phyloP scores from a whole-genome alignment of 768 basidiomycete species.

The Pluteus cervinus region DNA sequence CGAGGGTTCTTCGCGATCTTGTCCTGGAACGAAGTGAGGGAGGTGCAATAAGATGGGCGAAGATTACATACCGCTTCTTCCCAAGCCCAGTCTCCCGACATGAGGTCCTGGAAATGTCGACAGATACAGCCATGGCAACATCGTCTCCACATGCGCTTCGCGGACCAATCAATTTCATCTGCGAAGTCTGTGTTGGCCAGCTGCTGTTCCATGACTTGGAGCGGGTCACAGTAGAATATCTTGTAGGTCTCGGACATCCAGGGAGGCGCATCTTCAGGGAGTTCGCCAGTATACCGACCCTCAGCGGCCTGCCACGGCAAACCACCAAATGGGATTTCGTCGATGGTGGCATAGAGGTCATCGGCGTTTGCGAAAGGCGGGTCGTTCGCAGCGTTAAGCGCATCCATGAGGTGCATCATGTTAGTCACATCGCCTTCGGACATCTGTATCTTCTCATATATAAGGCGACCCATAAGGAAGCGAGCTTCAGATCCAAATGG shows the following conservation, averaged over 20 bases:
- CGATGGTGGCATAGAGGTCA: slow-evolving; percentile 21
- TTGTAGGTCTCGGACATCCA: slow-evolving; percentile 19
- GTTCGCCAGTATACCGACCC: slow-evolving; percentile 12
- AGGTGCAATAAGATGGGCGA: not conserved
- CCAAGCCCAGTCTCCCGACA: slow-evolving; percentile 35
- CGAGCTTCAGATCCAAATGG: slow-evolving; percentile 5
- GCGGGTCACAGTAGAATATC: slow-evolving; percentile 22
- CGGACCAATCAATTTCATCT: slow-evolving; percentile 20
- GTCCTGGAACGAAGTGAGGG: slow-evolving; percentile 7
- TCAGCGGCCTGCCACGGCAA: slow-evolving; percentile 20
- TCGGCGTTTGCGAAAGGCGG: slow-evolving; percentile 16
- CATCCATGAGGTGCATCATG: slow-evolving; percentile 7
- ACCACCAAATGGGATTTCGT: slow-evolving; percentile 16
- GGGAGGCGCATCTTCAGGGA: slow-evolving; percentile 10
- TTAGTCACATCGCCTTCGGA: slow-evolving; percentile 7
- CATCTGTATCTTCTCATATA: slow-evolving; percentile 10
- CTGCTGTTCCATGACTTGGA: slow-evolving; percentile 16
- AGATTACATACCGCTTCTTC: slow-evolving; percentile 14
- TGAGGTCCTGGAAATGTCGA: slow-evolving; percentile 24
- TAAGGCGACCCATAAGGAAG: slow-evolving; percentile 10
- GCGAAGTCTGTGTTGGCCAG: slow-evolving; percentile 28
- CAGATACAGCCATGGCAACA: no score
- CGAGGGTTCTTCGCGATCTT: slow-evolving; percentile 8
- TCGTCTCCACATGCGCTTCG: slow-evolving; percentile 13
- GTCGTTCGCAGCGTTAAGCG: no score